phyloP scores from a whole-genome alignment of 371 early-diverging fungal genomes.

The Mortierella sp. region DNA sequence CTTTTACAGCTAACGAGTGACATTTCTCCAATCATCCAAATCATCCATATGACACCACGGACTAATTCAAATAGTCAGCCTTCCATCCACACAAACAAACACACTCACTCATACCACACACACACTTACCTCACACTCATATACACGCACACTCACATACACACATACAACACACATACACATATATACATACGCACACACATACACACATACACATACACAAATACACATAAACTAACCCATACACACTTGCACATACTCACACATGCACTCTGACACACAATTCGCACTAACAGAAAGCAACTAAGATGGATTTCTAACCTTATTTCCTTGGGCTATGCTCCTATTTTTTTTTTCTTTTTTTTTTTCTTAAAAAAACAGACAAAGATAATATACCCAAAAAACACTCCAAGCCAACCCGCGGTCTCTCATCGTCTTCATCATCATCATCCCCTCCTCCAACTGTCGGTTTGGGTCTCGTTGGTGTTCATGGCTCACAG shows the following conservation, averaged over 20 bases:
- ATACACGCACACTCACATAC: too few relatives aligned
- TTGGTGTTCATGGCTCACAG: conserved; percentile 12
- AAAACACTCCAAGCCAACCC: neutral
- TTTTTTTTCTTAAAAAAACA: conserved; percentile 1
- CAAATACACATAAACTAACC: neutral
- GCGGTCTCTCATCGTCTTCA: conserved; percentile 4
- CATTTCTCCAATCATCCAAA: too few relatives aligned
- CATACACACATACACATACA: neutral
- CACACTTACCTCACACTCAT: too few relatives aligned
- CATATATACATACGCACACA: too few relatives aligned
- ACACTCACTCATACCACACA: too few relatives aligned
- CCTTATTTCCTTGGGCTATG: conserved; percentile 26
- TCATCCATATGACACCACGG: too few relatives aligned
- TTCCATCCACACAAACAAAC: too few relatives aligned
- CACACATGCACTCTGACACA: conserved; percentile 15
- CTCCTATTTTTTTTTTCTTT: neutral
- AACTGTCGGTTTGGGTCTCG: conserved; percentile 29
- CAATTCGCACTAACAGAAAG: conserved; percentile 13
- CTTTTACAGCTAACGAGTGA: too few relatives aligned
- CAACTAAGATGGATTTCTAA: conserved; percentile 25
- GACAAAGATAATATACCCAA: conserved; percentile 31
- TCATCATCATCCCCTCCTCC: conserved; percentile 7
- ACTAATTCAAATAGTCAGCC: too few relatives aligned
- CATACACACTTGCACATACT: neutral
- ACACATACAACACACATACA: too few relatives aligned